Conservation (phyloP, 1,284 basidiomycete species). For the Xerocomus minutiporus region DNA sequence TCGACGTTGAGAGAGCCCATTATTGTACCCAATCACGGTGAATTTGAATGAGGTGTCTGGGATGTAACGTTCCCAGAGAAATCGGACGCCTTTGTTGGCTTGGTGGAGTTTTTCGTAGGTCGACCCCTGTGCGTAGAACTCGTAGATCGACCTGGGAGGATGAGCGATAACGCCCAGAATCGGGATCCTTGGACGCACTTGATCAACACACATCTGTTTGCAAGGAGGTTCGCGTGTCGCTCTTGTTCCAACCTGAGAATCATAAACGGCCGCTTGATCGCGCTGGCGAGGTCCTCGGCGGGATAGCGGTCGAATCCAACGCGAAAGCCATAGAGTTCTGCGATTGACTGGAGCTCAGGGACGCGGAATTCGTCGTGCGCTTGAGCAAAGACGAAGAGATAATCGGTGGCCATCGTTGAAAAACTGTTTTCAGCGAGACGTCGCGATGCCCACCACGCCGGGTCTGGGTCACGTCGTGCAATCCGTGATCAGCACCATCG, state of each 20-base stretch:
- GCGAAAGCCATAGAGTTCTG: constrained; percentile 61
- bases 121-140: constrained; percentile 68
- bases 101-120: constrained; percentile 71
- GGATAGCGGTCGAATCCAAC: constrained; percentile 39
- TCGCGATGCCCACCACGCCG: constrained; percentile 5
- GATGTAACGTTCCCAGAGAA: constrained; percentile 59
- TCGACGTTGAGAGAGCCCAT: constrained; percentile 62
- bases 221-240: constrained; percentile 70
- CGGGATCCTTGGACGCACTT: constrained; percentile 47
- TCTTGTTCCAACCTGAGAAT: constrained; percentile 67
- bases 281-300: constrained; percentile 37
- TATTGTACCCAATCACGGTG: constrained; percentile 72
- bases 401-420: constrained; percentile 38
- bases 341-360: constrained; percentile 71
- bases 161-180: constrained; percentile 5
- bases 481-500: constrained; percentile 27
- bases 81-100: constrained; percentile 43
- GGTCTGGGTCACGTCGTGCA: constrained; percentile 27
- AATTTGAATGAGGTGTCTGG: constrained; percentile 77
- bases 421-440: not conserved
- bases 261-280: constrained; percentile 68
- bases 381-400: constrained; percentile 76
- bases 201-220: constrained; percentile 77
- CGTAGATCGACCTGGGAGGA: constrained; percentile 61
- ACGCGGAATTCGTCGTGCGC: constrained; percentile 76